phyloP scores from a whole-genome alignment of 2,329 filamentous ascomycete genomes.

The Monascus ruber region DNA sequence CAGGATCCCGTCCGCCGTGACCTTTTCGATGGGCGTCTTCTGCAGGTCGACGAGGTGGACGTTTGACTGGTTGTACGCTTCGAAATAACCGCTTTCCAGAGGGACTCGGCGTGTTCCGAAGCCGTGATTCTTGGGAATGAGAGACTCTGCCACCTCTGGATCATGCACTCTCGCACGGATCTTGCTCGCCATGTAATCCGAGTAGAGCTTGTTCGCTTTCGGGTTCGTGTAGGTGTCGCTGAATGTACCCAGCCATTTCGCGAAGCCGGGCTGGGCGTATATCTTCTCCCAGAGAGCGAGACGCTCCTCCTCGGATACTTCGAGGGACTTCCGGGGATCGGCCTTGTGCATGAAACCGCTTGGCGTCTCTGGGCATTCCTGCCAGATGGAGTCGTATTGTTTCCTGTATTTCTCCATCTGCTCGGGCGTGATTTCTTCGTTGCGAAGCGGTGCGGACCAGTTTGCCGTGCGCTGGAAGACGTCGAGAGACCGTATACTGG shows the following conservation, averaged over 20 bases:
- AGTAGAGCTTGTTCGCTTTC: constrained; percentile 28
- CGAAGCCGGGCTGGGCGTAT: constrained; percentile 26
- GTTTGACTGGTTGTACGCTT: constrained; percentile 28
- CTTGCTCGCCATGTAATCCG: constrained; percentile 26
- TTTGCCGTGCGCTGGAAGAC: constrained; percentile 28
- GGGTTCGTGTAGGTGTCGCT: constrained; percentile 24
- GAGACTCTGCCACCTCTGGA: constrained; percentile 15
- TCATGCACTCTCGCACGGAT: constrained; percentile 20
- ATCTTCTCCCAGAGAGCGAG: constrained; percentile 3
- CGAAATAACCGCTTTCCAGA: constrained; percentile 11
- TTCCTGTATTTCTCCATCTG: constrained; percentile 13
- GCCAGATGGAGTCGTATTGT: constrained; percentile 3
- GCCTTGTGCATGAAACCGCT: constrained; percentile 4
- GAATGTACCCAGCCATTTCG: constrained; percentile 27
- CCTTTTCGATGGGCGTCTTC: constrained; percentile 4
- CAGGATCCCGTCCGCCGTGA: constrained; percentile 26
- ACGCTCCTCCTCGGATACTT: not conserved
- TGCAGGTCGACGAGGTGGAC: constrained; percentile 33
- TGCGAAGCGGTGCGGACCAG: constrained; percentile 22
- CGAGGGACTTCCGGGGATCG: constrained; percentile 2
- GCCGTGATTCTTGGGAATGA: constrained; percentile 11
- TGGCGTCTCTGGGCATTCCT: not conserved
- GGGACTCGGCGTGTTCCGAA: constrained; percentile 8
- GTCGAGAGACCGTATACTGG: constrained; percentile 14
- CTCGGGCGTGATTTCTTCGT: constrained; percentile 12